These are phyloP conservation scores for Fragaria ananassa DNA, from an alignment of 306 rosid genomes.

Conservation along the genomic window DNA sequence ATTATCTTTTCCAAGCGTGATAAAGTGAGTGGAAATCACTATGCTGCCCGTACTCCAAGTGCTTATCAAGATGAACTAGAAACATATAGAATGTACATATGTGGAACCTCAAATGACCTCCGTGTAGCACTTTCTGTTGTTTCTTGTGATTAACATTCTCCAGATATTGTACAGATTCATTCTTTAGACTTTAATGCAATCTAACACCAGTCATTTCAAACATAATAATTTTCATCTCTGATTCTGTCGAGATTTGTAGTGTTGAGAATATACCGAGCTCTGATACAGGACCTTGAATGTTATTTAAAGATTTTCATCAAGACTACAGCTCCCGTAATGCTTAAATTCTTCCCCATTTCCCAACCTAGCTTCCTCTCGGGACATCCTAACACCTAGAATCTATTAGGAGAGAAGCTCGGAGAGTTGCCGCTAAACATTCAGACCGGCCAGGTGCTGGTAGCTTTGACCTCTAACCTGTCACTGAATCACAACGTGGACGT, in stretches of 20 bases:
- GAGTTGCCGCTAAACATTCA: not conserved
- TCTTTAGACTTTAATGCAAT: not conserved
- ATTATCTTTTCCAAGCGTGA: conserved; percentile 68
- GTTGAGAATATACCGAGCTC: not conserved
- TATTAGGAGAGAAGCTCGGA: not conserved
- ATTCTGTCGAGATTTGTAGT: not conserved
- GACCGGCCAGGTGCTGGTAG: not conserved
- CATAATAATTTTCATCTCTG: not conserved
- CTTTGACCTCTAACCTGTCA: not conserved
- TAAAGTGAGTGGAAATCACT: conserved; percentile 66
- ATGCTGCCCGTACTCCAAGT: conserved; percentile 48
- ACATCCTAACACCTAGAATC: not conserved
- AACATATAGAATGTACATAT: conserved; percentile 81
- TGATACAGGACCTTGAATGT: not conserved
- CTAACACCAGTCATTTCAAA: not conserved
- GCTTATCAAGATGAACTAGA: conserved; percentile 61
- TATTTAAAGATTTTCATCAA: not conserved
- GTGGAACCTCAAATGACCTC: conserved; percentile 88
- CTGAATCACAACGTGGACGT: not conserved
- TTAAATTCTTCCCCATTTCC: not conserved
- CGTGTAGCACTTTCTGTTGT: conserved; percentile 84
- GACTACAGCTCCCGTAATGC: not conserved
- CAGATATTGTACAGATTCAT: conserved; percentile 1
- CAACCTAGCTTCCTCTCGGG: not conserved
- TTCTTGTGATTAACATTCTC: conserved; percentile 69